A percentile compares a stretch with the other conserved stretches of the same genome.
Conservation (phyloP, 768 basidiomycete species). For the Termitomyces heimii region DNA sequence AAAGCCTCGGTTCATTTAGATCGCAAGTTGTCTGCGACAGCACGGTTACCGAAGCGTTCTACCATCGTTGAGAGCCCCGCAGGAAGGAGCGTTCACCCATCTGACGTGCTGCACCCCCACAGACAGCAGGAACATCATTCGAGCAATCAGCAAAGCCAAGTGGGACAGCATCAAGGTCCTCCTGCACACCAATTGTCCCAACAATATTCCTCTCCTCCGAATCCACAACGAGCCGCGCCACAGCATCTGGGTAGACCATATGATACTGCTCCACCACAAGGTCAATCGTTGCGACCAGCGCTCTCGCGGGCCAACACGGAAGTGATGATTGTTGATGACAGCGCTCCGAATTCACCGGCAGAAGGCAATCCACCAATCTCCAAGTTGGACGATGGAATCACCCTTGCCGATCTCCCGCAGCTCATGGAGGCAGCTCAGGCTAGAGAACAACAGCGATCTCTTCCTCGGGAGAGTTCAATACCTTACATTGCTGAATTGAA, state of each 20-base stretch:
- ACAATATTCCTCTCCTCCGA: constrained; percentile 20
- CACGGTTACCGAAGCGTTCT: constrained; percentile 86
- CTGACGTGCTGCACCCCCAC: constrained; percentile 47
- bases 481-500: constrained; percentile 83
- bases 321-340: constrained; percentile 86
- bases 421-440: constrained; percentile 90
- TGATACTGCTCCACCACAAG: constrained; percentile 24
- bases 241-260: constrained; percentile 37
- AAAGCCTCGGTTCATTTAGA: constrained; percentile 85
- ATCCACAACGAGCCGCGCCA: constrained; percentile 25
- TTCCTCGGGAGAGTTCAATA: constrained; percentile 71
- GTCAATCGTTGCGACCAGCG: constrained; percentile 57
- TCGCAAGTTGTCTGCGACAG: constrained; percentile 91
- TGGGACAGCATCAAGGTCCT: constrained; percentile 31
- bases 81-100: constrained; percentile 77
- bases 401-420: constrained; percentile 91
- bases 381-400: constrained; percentile 71
- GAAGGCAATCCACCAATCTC: constrained; percentile 31
- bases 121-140: constrained; percentile 37
- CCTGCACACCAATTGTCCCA: constrained; percentile 21
- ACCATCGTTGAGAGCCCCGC: constrained; percentile 94
- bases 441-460: constrained; percentile 78
- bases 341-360: constrained; percentile 65
- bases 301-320: constrained; percentile 78
- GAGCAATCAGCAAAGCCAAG: constrained; percentile 25